Base-by-base conservation (phyloP, 768 basidiomycete species). In the Mycena indigotica region DNA sequence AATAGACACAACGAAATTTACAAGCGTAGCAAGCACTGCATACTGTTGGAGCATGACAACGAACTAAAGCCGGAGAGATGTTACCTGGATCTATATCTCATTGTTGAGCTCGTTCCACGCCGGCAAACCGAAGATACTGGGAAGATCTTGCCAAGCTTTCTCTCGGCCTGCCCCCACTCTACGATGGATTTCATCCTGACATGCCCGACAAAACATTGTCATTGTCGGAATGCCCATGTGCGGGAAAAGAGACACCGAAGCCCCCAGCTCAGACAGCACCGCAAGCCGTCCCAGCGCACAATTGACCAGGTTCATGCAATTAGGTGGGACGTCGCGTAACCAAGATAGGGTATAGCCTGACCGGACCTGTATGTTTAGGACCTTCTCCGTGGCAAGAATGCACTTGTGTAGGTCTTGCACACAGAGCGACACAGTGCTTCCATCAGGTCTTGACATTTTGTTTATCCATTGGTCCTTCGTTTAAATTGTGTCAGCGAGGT, bases 31-130 rank as follows among this genome's bases (percentile, higher is more conserved):
- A n/a, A n/a, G n/a, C n/a, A n/a, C n/a, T n/a, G n/a, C n/a, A n/a
- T n/a, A n/a, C n/a, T n/a, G n/a, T n/a, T n/a, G n/a, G n/a, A n/a
- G n/a, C n/a, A n/a, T n/a, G n/a, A n/a, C n/a, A n/a, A n/a, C n/a
- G n/a, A n/a, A n/a, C n/a, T n/a, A n/a, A n/a, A n/a, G n/a, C n/a
- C n/a, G n/a, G n/a, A n/a, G n/a, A n/a, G n/a, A n/a, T n/a, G n/a
- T n/a, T n/a, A n/a, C n/a, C n/a, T n/a, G n/a, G n/a, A n/a, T n/a
- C n/a, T n/a, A n/a, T n/a, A n/a, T n/a, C 32, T 49, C 44, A 15
- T 58, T 48, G 24, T 48, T 52, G 44, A 58, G 19, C n/a, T 58
- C 51, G 28, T 16, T 28, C 56, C 56, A 58, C 4, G 41, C 24
- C 2, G 56, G 4, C 10, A 58, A 35, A 24, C 38, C 51, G 24